Conservation (phyloP, 805 yeast genomes). For the Metschnikowia reukaufii region DNA sequence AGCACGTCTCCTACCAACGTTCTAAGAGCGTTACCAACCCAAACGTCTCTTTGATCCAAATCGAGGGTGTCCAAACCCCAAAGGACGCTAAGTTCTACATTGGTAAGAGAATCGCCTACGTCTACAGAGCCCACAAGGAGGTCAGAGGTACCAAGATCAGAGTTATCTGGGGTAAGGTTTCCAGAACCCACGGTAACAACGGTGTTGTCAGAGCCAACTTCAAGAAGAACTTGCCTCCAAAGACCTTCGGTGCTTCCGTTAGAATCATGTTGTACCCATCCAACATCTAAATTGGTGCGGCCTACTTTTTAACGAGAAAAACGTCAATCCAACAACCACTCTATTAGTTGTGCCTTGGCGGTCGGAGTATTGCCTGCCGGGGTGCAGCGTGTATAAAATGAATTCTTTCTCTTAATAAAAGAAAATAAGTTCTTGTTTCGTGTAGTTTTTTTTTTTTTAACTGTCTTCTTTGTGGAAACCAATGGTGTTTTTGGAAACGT, state of each 20-base stretch:
- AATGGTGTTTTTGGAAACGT: too few species aligned
- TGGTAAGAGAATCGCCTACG: conserved; percentile 99
- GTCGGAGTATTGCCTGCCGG: too few species aligned
- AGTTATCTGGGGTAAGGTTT: conserved; percentile 99
- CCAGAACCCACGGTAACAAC: conserved; percentile 98
- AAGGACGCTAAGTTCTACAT: conserved; percentile 98
- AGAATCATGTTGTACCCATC: conserved; percentile 99
- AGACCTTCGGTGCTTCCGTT: conserved; percentile 99
- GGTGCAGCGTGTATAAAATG: conserved; percentile 23
- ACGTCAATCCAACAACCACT: conserved; percentile 12
- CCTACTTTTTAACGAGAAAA: conserved; percentile 7
- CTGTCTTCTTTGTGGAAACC: background rate
- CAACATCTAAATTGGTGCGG: conserved; percentile 72
- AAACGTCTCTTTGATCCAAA: conserved; percentile 92
- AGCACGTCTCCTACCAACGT: conserved; percentile 99
- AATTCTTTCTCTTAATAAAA: conserved; percentile 21
- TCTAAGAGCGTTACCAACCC: conserved; percentile 98
- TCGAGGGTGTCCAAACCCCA: conserved; percentile 91
- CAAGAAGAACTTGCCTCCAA: conserved; percentile 98
- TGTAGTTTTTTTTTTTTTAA: background rate
- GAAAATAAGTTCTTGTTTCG: conserved; percentile 5
- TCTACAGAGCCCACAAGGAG: conserved; percentile 98
- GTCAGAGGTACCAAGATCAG: conserved; percentile 98
- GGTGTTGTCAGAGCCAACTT: conserved; percentile 99
- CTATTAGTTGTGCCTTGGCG: conserved; percentile 14